phyloP scores from a whole-genome alignment of 306 rosid genomes.

The Prunus campanulata region DNA sequence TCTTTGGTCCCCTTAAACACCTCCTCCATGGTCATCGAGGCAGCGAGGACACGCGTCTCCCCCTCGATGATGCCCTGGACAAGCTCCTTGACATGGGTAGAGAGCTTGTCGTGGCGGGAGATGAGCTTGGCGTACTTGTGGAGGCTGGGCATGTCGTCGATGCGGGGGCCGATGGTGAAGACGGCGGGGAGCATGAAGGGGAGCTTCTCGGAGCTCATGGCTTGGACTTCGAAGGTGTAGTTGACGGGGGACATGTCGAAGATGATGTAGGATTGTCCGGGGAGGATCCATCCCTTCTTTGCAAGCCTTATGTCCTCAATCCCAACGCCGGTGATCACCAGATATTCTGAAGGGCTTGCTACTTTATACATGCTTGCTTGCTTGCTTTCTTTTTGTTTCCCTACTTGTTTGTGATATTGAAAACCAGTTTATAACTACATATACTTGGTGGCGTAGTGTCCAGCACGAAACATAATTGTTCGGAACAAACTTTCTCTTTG shows the following conservation, averaged over 20 bases:
- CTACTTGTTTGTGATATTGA: too few relatives aligned
- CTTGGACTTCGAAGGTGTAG: constrained; percentile 63
- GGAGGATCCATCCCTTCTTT: constrained; percentile 47
- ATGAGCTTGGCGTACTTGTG: constrained; percentile 45
- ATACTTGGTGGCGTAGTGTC: too few relatives aligned
- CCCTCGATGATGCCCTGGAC: constrained; percentile 55
- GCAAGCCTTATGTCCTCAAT: constrained; percentile 34
- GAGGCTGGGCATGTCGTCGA: constrained; percentile 20
- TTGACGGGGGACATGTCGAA: constrained; percentile 54
- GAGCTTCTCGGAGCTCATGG: constrained; percentile 67
- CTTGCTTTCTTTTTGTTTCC: too few relatives aligned
- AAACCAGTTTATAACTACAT: too few relatives aligned
- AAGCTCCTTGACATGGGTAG: constrained; percentile 45
- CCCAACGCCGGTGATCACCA: constrained; percentile 20
- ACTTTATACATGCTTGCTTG: constrained; percentile 15
- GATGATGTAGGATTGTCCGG: constrained; percentile 27
- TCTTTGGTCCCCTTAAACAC: constrained; percentile 32
- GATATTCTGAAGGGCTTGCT: constrained; percentile 24
- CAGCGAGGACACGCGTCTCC: constrained; percentile 53
- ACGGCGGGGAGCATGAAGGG: constrained; percentile 58
- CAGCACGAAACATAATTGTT: too few relatives aligned
- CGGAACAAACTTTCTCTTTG: too few relatives aligned
- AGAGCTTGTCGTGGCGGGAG: constrained; percentile 31
- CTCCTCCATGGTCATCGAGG: constrained; percentile 60
- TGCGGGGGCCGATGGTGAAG: constrained; percentile 52